Evolutionary conservation across 257 asterid genomes (phyloP).

Genomic region (Oldenlandia corymbosa): DNA sequence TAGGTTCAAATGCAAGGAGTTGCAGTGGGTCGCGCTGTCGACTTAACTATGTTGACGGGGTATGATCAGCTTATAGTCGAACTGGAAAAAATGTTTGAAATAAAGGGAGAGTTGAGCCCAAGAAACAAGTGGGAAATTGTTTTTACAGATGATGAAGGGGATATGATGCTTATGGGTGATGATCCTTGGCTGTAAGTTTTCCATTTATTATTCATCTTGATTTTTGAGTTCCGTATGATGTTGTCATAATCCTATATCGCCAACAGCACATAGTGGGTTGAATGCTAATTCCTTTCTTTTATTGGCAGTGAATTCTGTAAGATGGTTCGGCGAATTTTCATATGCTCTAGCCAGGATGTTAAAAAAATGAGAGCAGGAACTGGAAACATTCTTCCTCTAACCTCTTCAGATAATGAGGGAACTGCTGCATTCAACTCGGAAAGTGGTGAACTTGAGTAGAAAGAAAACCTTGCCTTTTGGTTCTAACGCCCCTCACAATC

Average conservation of each 20-base stretch:
- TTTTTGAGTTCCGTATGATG: not conserved
- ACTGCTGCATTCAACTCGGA: conserved; percentile 23
- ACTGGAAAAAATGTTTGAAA: conserved; percentile 83
- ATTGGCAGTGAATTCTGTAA: conserved; percentile 69
- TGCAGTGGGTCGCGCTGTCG: conserved; percentile 93
- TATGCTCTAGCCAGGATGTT: conserved; percentile 69
- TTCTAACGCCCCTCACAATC: not conserved
- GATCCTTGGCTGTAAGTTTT: conserved; percentile 96
- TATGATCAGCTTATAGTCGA: conserved; percentile 64
- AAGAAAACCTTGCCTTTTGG: not conserved
- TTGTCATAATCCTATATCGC: no score
- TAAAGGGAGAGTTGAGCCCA: conserved; percentile 65
- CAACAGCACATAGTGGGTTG: no score
- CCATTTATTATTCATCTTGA: not conserved
- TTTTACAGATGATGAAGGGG: conserved; percentile 91
- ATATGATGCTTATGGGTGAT: conserved; percentile 93
- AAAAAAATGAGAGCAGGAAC: conserved; percentile 64
- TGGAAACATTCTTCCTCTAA: conserved; percentile 42
- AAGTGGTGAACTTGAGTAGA: conserved; percentile 22
- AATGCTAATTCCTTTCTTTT: conserved; percentile 2
- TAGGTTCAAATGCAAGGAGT: conserved; percentile 99
- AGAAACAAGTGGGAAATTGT: conserved; percentile 79
- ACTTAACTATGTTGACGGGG: conserved; percentile 63
- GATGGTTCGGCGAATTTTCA: conserved; percentile 71
- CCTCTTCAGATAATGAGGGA: conserved; percentile 38